Base-by-base conservation (phyloP, 495 filamentous ascomycete genomes). In the Hyaloscypha finlandica region DNA sequence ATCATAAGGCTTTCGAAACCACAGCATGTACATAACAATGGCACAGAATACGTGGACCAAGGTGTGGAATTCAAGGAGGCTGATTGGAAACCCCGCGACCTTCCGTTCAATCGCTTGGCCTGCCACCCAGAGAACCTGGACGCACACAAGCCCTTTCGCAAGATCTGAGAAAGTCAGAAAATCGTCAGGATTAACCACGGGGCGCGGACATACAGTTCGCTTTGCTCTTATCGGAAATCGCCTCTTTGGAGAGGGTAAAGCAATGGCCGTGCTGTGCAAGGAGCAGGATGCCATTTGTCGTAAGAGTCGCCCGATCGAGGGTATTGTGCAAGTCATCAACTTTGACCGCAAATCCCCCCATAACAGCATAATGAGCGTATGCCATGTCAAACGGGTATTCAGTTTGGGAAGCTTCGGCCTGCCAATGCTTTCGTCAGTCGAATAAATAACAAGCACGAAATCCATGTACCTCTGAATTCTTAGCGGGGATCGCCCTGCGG, bases 21-120 rank as follows among this genome's bases (percentile, higher is more conserved):
- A 56, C 14, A 64, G 20, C 2, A 37, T 12, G 31, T 54, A 64
- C 16, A 64, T 54, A 4, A 37, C 12, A 12, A 64, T 14, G 6
- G 61, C 61, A 54, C 61, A 64, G 14, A 64, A 22, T 16, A 37
- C 52, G 35, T 64, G 61, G n/a, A 35, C 61, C 19, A 64, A 20
- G 3, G 61, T 64, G 55, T 64, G 61, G 25, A 56, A 5, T 20
- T 22, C 61, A 4, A 64, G 45, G 3, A 37, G 6, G 9, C 30
- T 35, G 12, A 64, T 31, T 19, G 61, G 61, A 35, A 55, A 35
- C 1, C 52, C 52, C 12, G 31, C 14, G 6, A 64, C 20, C 12
- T 20, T 52, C 29, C 61, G 8, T 20, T 30, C 51, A 22, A 54
- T 31, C 9, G 30, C 14, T 37, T 56, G 61, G 33, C 16, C 37